Evolutionary conservation across 2,329 filamentous ascomycete species (phyloP), one percentile per base, ranked within the genome.

Genomic region (Didymella pomorum): DNA sequence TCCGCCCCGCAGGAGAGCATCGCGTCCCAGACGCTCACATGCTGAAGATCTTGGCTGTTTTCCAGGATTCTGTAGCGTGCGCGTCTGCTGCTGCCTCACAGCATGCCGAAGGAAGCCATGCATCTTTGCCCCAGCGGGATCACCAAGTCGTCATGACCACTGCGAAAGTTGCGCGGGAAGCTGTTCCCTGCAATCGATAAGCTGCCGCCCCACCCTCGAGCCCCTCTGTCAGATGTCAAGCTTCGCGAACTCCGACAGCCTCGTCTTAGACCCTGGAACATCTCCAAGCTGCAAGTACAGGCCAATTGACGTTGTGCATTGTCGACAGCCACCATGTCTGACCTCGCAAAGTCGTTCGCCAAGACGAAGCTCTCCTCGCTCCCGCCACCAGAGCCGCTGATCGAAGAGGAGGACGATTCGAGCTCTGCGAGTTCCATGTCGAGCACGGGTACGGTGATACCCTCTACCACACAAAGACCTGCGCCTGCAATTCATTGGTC

Each of bases 371-470:
- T 94, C 62, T 81, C 83, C 61, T 83, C 83, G 57, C 79, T 87
- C 23, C 85, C 86, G n/a, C 80, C 83, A n/a, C 69, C 69, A 79
- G 88, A 71, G 78, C 83, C 56, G 21, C 59, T 73, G 54, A 45
- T 80, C 49, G 72, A 84, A 26, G 79, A 84, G 53, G 82, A 83
- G 61, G 81, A 84, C 61, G 78, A 79, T 46, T 79, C 77, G 33
- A 78, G 76, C 23, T 84, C 83, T 7, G 81, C 91, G 14, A 96
- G 90, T 0, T 97, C 93, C n/a, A 89, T 92, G 35, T 96, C 93
- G 3, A 97, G 93, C 1, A 92, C 93, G 3, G 93, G 93, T 25
- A 98, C 94, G n/a, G 85, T 98, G 61, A 89, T 92, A 63, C 92
- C 93, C 0, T 91, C 90, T 4, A 86, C 87, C 7, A 89, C 86